phyloP scores from a whole-genome alignment of 2,329 filamentous ascomycete genomes.

The Fusarium solani-melongenae region DNA sequence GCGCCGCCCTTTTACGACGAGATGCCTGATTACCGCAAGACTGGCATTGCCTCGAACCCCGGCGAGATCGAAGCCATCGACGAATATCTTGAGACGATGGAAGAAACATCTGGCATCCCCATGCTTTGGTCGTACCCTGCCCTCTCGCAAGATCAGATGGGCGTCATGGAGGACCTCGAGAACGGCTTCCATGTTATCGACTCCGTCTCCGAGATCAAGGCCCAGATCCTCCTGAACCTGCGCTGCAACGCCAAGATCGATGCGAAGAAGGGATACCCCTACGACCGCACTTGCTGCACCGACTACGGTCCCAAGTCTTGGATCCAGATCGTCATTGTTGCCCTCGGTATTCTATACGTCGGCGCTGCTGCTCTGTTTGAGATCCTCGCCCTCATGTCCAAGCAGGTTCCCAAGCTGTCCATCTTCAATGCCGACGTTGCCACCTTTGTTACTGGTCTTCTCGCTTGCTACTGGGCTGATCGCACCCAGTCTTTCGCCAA shows the following conservation, averaged over 20 bases:
- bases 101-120: constrained; percentile 28
- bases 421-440: constrained; percentile 38
- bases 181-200: constrained; percentile 46
- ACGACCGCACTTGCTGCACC: constrained; percentile 64
- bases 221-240: constrained; percentile 61
- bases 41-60: constrained; percentile 21
- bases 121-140: constrained; percentile 35
- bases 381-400: constrained; percentile 16
- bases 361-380: constrained; percentile 27
- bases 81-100: constrained; percentile 24
- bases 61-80: constrained; percentile 32
- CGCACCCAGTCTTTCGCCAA: constrained; percentile 46
- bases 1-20: constrained; percentile 37
- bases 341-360: constrained; percentile 29
- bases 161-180: constrained; percentile 29
- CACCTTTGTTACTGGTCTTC: constrained; percentile 37
- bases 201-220: constrained; percentile 45
- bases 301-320: constrained; percentile 51
- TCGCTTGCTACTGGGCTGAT: constrained; percentile 45
- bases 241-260: constrained; percentile 60
- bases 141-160: constrained; percentile 23
- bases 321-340: constrained; percentile 38
- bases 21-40: constrained; percentile 28
- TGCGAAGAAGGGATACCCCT: constrained; percentile 52
- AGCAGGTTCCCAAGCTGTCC: constrained; percentile 10